Evolutionary conservation across 352 stramenopile genomes (phyloP).

Genomic region (Phytopythium helicoides): DNA sequence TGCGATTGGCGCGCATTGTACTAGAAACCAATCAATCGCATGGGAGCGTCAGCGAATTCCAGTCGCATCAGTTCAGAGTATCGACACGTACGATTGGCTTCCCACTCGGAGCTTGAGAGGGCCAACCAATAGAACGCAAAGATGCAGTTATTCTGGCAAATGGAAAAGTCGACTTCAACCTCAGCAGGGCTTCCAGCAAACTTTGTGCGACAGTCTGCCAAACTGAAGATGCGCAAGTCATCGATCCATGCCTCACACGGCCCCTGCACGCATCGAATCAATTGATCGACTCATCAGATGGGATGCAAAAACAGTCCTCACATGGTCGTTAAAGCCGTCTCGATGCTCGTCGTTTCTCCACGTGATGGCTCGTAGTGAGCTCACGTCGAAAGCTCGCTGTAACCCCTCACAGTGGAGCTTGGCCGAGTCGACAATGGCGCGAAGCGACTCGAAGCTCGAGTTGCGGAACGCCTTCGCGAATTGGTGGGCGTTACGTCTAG

Average conservation of each 20-base stretch:
- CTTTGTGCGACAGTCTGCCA: constrained; percentile 33
- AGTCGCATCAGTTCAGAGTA: neutral
- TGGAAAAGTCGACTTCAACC: constrained; percentile 49
- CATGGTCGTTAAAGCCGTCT: constrained; percentile 35
- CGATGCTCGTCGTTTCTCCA: constrained; percentile 48
- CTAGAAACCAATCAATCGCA: neutral
- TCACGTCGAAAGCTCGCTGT: constrained; percentile 28
- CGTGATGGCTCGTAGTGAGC: constrained; percentile 26
- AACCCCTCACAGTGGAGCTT: constrained; percentile 26
- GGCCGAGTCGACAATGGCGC: constrained; percentile 29
- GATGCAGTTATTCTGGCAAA: constrained; percentile 41
- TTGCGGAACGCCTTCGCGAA: constrained; percentile 28
- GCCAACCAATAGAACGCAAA: constrained; percentile 67
- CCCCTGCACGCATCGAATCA: no score
- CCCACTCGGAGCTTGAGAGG: constrained; percentile 47
- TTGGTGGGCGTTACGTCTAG: constrained; percentile 20
- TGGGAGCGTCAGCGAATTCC: neutral
- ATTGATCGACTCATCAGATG: no score
- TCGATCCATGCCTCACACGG: constrained; percentile 53
- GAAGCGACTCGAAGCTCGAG: constrained; percentile 28
- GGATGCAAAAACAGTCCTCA: neutral
- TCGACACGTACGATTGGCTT: constrained; percentile 43
- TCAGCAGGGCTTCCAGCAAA: constrained; percentile 41
- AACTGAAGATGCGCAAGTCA: constrained; percentile 30
- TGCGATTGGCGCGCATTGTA: constrained; percentile 36